Evolutionary conservation across 768 basidiomycete genomes (phyloP).

Genomic region (Lyophyllum decastes): DNA sequence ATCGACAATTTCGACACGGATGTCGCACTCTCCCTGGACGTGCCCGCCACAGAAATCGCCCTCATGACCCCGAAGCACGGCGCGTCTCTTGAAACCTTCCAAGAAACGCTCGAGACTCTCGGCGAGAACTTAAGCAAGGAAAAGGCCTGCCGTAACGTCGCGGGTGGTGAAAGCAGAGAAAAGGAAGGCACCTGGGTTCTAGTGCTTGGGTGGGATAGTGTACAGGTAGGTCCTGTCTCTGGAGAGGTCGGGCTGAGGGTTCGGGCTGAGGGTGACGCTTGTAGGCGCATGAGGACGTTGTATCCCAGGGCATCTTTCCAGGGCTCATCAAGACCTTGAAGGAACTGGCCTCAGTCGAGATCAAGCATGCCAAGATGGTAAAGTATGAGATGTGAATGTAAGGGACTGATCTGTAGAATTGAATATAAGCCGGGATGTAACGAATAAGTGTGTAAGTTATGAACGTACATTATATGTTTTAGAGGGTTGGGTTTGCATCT

Average conservation of each 20-base stretch:
- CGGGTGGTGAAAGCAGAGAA: conserved; percentile 10
- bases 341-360: background rate
- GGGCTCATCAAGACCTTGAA: conserved; percentile 4
- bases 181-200: conserved; percentile 5
- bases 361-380: conserved; percentile 6
- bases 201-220: conserved; percentile 13
- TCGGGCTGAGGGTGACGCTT: background rate
- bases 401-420: background rate
- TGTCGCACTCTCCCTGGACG: background rate
- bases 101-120: background rate
- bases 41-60: conserved; percentile 8
- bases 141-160: background rate
- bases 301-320: background rate
- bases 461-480: too few species aligned
- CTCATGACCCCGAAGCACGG: background rate
- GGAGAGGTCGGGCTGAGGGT: background rate
- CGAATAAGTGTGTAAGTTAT: background rate
- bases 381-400: conserved; percentile 3
- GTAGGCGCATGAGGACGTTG: conserved; percentile 8
- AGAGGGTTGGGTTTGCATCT: too few species aligned
- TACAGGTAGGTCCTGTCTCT: conserved; percentile 3
- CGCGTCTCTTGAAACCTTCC: background rate
- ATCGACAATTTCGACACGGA: conserved; percentile 10
- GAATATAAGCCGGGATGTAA: background rate
- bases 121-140: background rate